A percentile compares a stretch with the other conserved stretches of the same genome.
These are phyloP conservation scores for Dalechampia spathulata DNA, from an alignment of 441 rosid genomes.

Conservation along the genomic window DNA sequence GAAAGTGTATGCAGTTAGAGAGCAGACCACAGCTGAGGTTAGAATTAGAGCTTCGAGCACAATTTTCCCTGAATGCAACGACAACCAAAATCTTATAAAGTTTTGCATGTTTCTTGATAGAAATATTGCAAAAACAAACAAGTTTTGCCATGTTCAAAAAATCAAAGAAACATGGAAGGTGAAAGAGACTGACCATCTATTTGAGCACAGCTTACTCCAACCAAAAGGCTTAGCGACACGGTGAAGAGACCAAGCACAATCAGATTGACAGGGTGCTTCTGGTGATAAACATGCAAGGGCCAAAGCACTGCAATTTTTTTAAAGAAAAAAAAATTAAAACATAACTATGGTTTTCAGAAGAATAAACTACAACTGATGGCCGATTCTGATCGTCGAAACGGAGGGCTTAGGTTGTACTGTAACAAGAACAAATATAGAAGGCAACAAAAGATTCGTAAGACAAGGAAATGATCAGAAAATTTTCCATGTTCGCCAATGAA, in stretches of 20 bases:
- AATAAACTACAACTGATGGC: too few species aligned
- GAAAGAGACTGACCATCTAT: slow-evolving; percentile 50
- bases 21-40: slow-evolving; percentile 73
- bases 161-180: neutral
- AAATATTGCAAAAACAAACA: too few species aligned
- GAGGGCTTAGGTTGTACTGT: too few species aligned
- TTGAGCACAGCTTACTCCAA: slow-evolving; percentile 86
- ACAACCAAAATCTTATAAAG: neutral
- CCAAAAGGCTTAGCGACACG: slow-evolving; percentile 69
- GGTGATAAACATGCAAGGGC: slow-evolving; percentile 86
- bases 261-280: slow-evolving; percentile 88
- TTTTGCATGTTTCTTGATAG: too few species aligned
- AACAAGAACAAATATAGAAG: too few species aligned
- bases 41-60: slow-evolving; percentile 88
- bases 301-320: slow-evolving; percentile 65
- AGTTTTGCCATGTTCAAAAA: too few species aligned
- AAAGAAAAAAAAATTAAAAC: too few species aligned
- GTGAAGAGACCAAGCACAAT: slow-evolving; percentile 83
- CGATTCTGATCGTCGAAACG: too few species aligned
- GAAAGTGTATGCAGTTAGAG: slow-evolving; percentile 85
- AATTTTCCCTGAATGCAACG: slow-evolving; percentile 47
- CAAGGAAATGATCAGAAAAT: too few species aligned
- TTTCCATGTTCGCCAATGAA: too few species aligned
- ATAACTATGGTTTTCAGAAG: too few species aligned
- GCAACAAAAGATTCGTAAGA: too few species aligned